phyloP scores from a whole-genome alignment of 164 flowering plant species.

The Litsea cubeba region DNA sequence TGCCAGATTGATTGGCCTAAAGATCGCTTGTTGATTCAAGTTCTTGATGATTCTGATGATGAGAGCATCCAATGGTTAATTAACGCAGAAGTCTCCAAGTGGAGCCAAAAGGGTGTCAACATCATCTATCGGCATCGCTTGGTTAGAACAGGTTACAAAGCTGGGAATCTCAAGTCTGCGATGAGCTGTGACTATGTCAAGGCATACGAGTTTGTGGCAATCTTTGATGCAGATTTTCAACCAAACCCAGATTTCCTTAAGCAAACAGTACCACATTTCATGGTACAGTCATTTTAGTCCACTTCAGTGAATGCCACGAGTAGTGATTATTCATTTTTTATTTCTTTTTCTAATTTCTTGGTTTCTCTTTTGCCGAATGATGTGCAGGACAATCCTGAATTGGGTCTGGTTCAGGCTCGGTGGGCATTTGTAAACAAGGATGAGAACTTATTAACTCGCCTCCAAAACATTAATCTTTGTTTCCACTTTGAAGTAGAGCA shows the following conservation, averaged over 20 bases:
- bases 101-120: slow-evolving; percentile 61
- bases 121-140: slow-evolving; percentile 69
- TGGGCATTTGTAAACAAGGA: slow-evolving; percentile 85
- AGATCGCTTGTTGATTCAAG: slow-evolving; percentile 58
- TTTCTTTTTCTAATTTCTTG: slow-evolving; percentile 11
- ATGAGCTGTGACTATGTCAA: slow-evolving; percentile 66
- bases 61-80: slow-evolving; percentile 58
- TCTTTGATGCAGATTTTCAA: slow-evolving; percentile 79
- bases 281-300: slow-evolving; percentile 24
- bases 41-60: slow-evolving; percentile 75
- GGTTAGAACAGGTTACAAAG: slow-evolving; percentile 68
- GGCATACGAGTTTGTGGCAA: slow-evolving; percentile 66
- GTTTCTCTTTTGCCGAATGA: neutral
- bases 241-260: slow-evolving; percentile 67
- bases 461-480: slow-evolving; percentile 69
- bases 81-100: slow-evolving; percentile 54
- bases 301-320: neutral
- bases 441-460: slow-evolving; percentile 74
- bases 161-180: slow-evolving; percentile 74
- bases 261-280: slow-evolving; percentile 59
- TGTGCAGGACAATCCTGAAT: slow-evolving; percentile 54
- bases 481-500: slow-evolving; percentile 91
- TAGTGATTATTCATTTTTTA: slow-evolving; percentile 4
- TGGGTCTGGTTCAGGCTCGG: slow-evolving; percentile 77
- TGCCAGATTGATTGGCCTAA: slow-evolving; percentile 81